Conservation (phyloP, 176 grass and related monocot species). For the Neostapfia colusana region DNA sequence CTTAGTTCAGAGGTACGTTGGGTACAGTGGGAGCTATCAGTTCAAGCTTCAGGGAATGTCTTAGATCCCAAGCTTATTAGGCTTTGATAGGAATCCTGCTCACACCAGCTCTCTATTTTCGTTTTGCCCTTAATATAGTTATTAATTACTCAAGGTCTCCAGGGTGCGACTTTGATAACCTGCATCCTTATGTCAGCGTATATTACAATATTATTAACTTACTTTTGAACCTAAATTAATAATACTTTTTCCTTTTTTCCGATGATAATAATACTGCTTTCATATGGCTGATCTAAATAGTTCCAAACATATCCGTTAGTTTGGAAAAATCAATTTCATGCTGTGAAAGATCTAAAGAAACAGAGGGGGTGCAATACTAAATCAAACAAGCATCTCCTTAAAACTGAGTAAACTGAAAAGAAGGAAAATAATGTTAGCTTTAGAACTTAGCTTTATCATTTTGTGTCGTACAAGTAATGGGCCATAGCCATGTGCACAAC, state of each 20-base stretch:
- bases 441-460: slow-evolving; percentile 25
- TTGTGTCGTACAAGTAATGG: slow-evolving; percentile 28
- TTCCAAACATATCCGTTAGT: background rate
- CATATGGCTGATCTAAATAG: background rate
- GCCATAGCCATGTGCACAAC: slow-evolving; percentile 25
- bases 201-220: background rate
- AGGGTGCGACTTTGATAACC: background rate
- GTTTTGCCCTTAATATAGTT: background rate
- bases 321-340: background rate
- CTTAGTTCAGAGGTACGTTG: slow-evolving; percentile 9
- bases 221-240: slow-evolving; percentile 7
- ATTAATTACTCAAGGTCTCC: background rate
- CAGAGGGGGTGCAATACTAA: background rate
- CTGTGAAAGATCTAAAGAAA: background rate
- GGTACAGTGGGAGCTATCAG: background rate
- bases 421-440: slow-evolving; percentile 19
- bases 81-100: background rate
- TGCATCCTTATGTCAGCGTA: background rate
- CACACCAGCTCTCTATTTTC: background rate
- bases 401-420: background rate
- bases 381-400: background rate
- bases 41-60: background rate
- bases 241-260: background rate
- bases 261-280: background rate
- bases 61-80: background rate